These are phyloP conservation scores for Penicillium sp. DNA, from an alignment of 2,329 filamentous ascomycete species.

Conservation along the genomic window DNA sequence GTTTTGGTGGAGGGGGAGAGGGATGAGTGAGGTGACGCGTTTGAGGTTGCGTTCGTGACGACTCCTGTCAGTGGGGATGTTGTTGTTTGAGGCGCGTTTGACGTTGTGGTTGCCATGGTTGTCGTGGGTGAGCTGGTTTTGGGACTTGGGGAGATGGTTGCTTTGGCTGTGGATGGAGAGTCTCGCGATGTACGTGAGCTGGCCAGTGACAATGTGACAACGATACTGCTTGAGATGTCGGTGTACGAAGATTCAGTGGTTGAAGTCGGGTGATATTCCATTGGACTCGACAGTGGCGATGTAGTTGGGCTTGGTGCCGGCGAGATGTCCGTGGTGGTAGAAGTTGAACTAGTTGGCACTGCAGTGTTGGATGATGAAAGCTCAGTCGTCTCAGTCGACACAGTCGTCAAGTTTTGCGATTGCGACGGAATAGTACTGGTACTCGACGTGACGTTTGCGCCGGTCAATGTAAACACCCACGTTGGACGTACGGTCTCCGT, in stretches of 20 bases:
- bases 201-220: not conserved
- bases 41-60: not conserved
- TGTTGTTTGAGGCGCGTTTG: not conserved
- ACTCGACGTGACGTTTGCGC: not conserved
- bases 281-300: not conserved
- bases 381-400: not conserved
- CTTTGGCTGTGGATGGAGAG: not conserved
- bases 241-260: not conserved
- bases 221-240: not conserved
- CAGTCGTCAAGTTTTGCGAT: not conserved
- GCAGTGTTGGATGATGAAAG: not conserved
- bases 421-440: not conserved
- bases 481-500: constrained; percentile 8
- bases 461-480: constrained; percentile 3
- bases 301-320: not conserved
- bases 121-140: not conserved
- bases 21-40: not conserved
- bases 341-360: not conserved
- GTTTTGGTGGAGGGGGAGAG: constrained; percentile 6
- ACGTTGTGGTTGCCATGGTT: not conserved
- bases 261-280: not conserved
- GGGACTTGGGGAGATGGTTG: not conserved
- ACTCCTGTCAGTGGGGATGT: not conserved
- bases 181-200: not conserved
- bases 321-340: not conserved